These are phyloP conservation scores for Colletotrichum incanum DNA, from an alignment of 2,329 filamentous ascomycete species.

Conservation along the genomic window DNA sequence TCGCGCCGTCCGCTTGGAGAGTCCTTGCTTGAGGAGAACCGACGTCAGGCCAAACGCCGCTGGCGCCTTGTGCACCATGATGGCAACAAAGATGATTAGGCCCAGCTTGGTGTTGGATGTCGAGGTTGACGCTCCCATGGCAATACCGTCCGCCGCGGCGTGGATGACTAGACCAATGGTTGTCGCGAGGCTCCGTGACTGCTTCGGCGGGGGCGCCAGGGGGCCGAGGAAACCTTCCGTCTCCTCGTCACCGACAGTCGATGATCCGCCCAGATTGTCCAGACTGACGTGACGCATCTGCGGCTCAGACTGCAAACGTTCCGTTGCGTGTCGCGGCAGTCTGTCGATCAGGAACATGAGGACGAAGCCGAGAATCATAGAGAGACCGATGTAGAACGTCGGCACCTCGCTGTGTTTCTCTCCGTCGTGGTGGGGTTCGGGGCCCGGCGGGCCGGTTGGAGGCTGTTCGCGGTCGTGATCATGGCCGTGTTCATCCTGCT, in stretches of 20 bases:
- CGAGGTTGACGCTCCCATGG: slow-evolving; percentile 90
- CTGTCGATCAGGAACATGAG: slow-evolving; percentile 98
- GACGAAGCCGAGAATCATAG: slow-evolving; percentile 89
- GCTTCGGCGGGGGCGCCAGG: slow-evolving; percentile 70
- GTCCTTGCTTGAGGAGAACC: slow-evolving; percentile 89
- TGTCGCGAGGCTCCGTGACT: slow-evolving; percentile 80
- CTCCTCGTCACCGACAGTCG: slow-evolving; percentile 67
- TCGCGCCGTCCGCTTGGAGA: slow-evolving; percentile 88
- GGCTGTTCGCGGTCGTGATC: slow-evolving; percentile 47
- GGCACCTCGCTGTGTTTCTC: slow-evolving; percentile 65
- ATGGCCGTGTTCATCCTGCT: slow-evolving; percentile 39
- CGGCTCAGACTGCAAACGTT: slow-evolving; percentile 75
- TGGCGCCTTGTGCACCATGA: slow-evolving; percentile 97
- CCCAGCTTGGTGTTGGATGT: slow-evolving; percentile 82
- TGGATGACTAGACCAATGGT: slow-evolving; percentile 97
- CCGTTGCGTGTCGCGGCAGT: slow-evolving; percentile 80
- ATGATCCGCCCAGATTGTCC: slow-evolving; percentile 78
- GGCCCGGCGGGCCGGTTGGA: slow-evolving; percentile 50
- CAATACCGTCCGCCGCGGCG: slow-evolving; percentile 94
- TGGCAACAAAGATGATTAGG: slow-evolving; percentile 93
- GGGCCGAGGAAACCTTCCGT: slow-evolving; percentile 73
- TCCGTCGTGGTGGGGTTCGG: slow-evolving; percentile 52
- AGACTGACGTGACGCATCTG: slow-evolving; percentile 89
- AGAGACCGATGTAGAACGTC: slow-evolving; percentile 86
- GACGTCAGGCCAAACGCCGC: slow-evolving; percentile 96